Evolutionary conservation across 1,284 basidiomycete species (phyloP).

Genomic region (Cystobasidiaceae sp.): DNA sequence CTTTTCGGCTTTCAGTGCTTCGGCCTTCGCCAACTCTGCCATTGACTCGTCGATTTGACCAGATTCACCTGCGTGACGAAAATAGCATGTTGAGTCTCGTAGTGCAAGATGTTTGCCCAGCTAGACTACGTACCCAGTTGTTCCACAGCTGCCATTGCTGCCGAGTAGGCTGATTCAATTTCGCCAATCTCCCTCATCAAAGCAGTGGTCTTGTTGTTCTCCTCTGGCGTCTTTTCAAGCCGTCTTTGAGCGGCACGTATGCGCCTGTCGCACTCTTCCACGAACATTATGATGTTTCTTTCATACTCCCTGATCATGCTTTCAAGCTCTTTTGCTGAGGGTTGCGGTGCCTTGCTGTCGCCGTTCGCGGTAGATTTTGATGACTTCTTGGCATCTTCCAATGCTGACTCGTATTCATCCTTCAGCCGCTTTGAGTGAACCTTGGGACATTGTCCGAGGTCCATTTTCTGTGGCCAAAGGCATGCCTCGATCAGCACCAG

Average conservation of each 20-base stretch:
- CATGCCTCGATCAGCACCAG: too few species aligned
- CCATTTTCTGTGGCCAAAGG: constrained; percentile 86
- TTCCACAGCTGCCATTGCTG: constrained; percentile 97
- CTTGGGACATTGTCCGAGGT: constrained; percentile 94
- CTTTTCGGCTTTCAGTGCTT: constrained; percentile 95
- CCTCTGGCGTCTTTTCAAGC: constrained; percentile 98
- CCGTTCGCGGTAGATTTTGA: constrained; percentile 6
- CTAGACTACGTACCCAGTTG: too few species aligned
- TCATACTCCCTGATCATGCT: constrained; percentile 92
- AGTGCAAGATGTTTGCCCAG: too few species aligned
- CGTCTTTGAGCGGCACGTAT: constrained; percentile 89
- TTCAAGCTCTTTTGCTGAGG: constrained; percentile 61
- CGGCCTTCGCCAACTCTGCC: constrained; percentile 93
- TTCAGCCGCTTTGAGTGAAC: constrained; percentile 92
- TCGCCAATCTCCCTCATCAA: constrained; percentile 99
- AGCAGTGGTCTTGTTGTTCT: constrained; percentile 97
- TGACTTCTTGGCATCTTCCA: constrained; percentile 51
- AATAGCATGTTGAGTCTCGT: too few species aligned
- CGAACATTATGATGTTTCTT: constrained; percentile 87
- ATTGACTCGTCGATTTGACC: constrained; percentile 98
- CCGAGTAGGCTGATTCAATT: constrained; percentile 96
- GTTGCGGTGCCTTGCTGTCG: not conserved
- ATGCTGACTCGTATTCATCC: constrained; percentile 78
- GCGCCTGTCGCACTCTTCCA: constrained; percentile 95
- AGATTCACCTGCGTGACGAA: constrained; percentile 65